Conservation (phyloP, 257 asterid genomes). For the Striga asiatica region DNA sequence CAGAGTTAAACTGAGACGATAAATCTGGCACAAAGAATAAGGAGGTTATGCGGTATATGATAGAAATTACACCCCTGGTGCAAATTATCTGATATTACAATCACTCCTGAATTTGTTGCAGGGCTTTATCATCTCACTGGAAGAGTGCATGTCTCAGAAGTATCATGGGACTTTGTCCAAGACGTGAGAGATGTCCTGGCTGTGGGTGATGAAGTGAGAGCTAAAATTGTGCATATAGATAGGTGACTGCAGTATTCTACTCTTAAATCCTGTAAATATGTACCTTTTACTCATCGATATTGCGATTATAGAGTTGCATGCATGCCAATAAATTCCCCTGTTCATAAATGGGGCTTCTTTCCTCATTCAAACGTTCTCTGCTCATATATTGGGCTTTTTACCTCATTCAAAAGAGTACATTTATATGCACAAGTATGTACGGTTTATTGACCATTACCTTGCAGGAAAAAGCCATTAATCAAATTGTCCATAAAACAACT, state of each 20-base stretch:
- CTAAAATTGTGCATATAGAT: constrained; percentile 56
- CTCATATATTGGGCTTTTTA: no score
- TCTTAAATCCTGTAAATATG: not conserved
- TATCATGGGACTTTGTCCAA: constrained; percentile 95
- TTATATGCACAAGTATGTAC: not conserved
- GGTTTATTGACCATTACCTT: not conserved
- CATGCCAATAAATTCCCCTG: not conserved
- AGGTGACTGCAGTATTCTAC: constrained; percentile 36
- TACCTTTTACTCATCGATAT: not conserved
- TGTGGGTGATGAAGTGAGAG: constrained; percentile 77
- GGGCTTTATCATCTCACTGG: constrained; percentile 79
- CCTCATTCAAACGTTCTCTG: not conserved
- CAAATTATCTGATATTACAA: not conserved
- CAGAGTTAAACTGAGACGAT: not conserved
- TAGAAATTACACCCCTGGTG: not conserved
- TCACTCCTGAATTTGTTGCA: constrained; percentile 20
- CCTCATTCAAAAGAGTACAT: not conserved
- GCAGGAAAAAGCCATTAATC: constrained; percentile 65
- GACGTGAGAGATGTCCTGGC: constrained; percentile 69
- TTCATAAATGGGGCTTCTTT: no score
- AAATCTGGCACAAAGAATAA: not conserved
- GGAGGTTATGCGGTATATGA: not conserved
- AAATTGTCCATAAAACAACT: constrained; percentile 81
- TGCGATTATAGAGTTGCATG: not conserved
- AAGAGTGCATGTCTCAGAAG: constrained; percentile 89